Evolutionary conservation across 2,329 filamentous ascomycete species (phyloP).

Genomic region (Clonostachys rhizophaga): DNA sequence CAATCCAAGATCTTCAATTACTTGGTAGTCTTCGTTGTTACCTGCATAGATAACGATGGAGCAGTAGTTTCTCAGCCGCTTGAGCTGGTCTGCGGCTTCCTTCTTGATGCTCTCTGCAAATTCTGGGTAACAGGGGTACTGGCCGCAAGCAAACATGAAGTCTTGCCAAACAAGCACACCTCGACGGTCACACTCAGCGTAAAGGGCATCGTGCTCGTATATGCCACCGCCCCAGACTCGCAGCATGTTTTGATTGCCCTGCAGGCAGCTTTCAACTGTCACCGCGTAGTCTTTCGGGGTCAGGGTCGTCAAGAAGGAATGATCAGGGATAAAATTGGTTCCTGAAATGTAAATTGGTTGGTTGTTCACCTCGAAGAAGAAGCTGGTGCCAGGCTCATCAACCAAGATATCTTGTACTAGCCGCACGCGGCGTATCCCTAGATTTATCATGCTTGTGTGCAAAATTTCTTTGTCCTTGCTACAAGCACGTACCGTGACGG

Average conservation of each 20-base stretch:
- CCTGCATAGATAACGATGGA: conserved; percentile 74
- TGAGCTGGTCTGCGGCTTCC: conserved; percentile 58
- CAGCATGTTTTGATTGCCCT: conserved; percentile 68
- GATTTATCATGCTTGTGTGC: conserved; percentile 46
- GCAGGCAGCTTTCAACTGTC: conserved; percentile 66
- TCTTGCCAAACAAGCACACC: conserved; percentile 68
- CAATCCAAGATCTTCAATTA: conserved; percentile 61
- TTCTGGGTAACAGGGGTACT: conserved; percentile 56
- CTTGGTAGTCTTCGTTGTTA: conserved; percentile 77
- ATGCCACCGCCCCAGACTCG: conserved; percentile 40
- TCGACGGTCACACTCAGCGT: conserved; percentile 62
- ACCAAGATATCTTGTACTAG: conserved; percentile 52
- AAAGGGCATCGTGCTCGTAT: conserved; percentile 62
- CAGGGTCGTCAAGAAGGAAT: conserved; percentile 67
- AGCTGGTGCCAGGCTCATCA: conserved; percentile 48
- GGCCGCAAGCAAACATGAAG: conserved; percentile 65
- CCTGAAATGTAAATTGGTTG: conserved; percentile 69
- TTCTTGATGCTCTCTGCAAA: conserved; percentile 51
- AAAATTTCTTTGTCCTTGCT: conserved; percentile 12
- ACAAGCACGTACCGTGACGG: background rate
- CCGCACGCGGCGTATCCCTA: conserved; percentile 57
- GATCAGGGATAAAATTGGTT: conserved; percentile 74
- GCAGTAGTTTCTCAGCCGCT: conserved; percentile 50
- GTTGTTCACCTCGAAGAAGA: conserved; percentile 69
- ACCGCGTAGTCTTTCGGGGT: conserved; percentile 55